Base-by-base conservation (phyloP, 163 green algal genomes). In the Chlamydomonas reinhardtii region DNA sequence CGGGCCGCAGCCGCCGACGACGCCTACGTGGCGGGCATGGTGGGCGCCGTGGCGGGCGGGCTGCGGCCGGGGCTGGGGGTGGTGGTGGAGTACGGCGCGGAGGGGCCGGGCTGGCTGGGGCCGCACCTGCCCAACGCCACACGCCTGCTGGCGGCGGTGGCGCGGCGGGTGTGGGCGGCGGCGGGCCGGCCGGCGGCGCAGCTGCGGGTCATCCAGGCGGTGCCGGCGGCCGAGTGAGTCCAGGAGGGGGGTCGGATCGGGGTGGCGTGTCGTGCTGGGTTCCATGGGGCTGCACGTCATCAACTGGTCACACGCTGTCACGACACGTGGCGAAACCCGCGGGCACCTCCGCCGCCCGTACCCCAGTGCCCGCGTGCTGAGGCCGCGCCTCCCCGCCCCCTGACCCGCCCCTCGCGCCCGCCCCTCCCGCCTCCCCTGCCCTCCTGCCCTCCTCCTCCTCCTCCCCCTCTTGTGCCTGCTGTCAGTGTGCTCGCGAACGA, bases 51-150 rank as follows among this genome's bases (percentile, higher is more conserved):
- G 32, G 78, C 78, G 15, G 34, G 32, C 32, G 39, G 64, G 19
- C 31, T 85, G 27, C 16, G 22, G 32, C n/a, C 52, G 31, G 29
- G 27, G 52, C 34, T 71, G 43, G 31, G 48, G 48, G 17, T 85
- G 32, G 77, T 69, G 43, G 52, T 85, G 31, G 78, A 85, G 68
- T 85, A 85, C 68, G 78, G 78, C 66, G 78, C 24, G 0, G 78
- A 85, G 31, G 78, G 35, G 17, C 78, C 78, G 4, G 78, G 78
- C 22, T 85, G 78, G 78, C 16, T 85, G 2, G 2, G 24, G 19
- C 17, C 31, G 5, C 78, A 85, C 66, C 48, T 77, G 43, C 71
- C 78, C 48, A 75, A 34, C 52, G 20, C 35, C 15, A 85, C 78
- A 52, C n/a, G 34, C 31, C 78, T 85, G 52, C 43, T 85, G 27